Conservation (phyloP, 768 basidiomycete species). For the Hygrocybe punicea region DNA sequence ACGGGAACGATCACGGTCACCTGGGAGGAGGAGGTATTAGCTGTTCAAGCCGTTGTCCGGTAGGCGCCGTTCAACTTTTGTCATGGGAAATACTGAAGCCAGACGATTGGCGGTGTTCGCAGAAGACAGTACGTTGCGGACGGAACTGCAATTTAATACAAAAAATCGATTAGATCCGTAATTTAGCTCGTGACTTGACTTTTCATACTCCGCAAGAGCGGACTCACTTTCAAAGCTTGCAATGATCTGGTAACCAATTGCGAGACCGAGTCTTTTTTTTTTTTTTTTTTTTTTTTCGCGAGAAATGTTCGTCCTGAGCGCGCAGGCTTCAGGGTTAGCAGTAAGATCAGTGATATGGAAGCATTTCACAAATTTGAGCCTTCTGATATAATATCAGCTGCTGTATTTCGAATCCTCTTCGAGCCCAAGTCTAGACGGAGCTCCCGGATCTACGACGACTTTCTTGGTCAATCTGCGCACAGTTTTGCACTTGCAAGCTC, state of each 20-base stretch:
- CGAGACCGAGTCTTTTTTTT: too few species aligned
- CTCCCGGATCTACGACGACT: background rate
- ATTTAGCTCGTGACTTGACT: too few species aligned
- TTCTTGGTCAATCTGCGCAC: background rate
- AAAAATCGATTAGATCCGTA: too few species aligned
- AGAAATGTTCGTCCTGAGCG: too few species aligned
- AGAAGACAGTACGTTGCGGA: background rate
- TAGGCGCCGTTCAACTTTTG: background rate
- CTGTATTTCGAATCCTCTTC: background rate
- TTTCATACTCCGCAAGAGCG: too few species aligned
- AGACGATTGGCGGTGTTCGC: background rate
- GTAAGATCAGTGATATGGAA: too few species aligned
- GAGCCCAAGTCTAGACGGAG: background rate
- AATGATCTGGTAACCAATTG: too few species aligned
- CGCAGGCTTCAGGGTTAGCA: too few species aligned
- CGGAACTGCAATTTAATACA: background rate
- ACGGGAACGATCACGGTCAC: conserved; percentile 71
- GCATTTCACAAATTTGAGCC: too few species aligned
- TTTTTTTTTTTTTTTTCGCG: too few species aligned
- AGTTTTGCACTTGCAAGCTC: too few species aligned
- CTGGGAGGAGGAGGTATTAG: conserved; percentile 59
- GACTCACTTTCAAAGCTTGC: too few species aligned
- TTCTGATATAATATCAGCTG: background rate
- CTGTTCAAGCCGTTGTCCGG: background rate
- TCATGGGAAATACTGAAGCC: background rate